Percentiles rank a stretch among this genome's conserved stretches.
Evolutionary conservation across 805 yeast species (phyloP).

Genomic region (Saccharomycopsis fibuligera): DNA sequence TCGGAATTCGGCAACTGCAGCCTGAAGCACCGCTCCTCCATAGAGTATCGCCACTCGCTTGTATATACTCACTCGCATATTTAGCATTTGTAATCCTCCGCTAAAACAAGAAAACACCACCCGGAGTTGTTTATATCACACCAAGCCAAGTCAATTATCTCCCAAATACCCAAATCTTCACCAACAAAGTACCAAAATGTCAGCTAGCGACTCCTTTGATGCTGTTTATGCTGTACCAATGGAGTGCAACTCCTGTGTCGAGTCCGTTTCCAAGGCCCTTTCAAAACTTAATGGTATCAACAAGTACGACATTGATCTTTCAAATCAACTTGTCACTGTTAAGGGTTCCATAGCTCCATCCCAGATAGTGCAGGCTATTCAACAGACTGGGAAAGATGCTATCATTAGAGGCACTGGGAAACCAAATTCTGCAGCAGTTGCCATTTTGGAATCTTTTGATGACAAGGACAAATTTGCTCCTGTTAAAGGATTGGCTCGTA

Average conservation of each 20-base stretch:
- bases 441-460: slow-evolving; percentile 73
- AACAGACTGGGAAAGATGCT: slow-evolving; percentile 76
- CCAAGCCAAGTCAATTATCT: too few relatives aligned
- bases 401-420: slow-evolving; percentile 87
- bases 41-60: too few relatives aligned
- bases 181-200: too few relatives aligned
- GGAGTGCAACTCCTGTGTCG: slow-evolving; percentile 70
- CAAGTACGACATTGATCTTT: slow-evolving; percentile 49
- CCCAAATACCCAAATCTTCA: too few relatives aligned
- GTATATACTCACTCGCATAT: too few relatives aligned
- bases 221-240: slow-evolving; percentile 83
- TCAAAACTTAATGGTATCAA: slow-evolving; percentile 43
- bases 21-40: too few relatives aligned
- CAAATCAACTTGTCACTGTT: slow-evolving; percentile 55
- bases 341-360: slow-evolving; percentile 73
- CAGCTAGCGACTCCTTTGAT: slow-evolving; percentile 37
- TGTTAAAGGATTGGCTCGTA: slow-evolving; percentile 81
- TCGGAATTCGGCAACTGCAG: not conserved
- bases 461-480: slow-evolving; percentile 40
- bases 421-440: slow-evolving; percentile 85
- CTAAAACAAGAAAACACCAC: too few relatives aligned
- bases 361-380: slow-evolving; percentile 58
- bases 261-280: slow-evolving; percentile 51
- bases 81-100: too few relatives aligned
- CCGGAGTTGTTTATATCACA: too few relatives aligned